These are phyloP conservation scores for Choanephora cucurbitarum DNA, from an alignment of 371 early-diverging fungal species.

Conservation along the genomic window DNA sequence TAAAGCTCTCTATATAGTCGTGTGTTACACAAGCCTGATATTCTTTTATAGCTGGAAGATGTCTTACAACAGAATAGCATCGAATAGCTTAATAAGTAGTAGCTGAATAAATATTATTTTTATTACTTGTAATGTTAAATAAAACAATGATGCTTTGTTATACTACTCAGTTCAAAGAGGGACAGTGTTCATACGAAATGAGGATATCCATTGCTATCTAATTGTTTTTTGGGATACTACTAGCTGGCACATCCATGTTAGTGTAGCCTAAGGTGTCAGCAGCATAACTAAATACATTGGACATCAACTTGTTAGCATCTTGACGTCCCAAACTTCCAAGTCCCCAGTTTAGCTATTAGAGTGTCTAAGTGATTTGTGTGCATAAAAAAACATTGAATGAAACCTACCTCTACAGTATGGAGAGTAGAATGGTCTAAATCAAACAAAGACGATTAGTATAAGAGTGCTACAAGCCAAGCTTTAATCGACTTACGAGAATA, in stretches of 20 bases:
- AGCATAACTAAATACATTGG: slow-evolving; percentile 41
- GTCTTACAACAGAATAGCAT: too few species aligned
- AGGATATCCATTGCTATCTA: too few species aligned
- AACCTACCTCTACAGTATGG: slow-evolving; percentile 44
- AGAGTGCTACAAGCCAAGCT: background rate
- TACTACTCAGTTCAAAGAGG: too few species aligned
- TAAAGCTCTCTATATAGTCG: too few species aligned
- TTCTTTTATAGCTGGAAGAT: too few species aligned
- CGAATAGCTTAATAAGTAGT: too few species aligned
- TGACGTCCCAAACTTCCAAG: slow-evolving; percentile 57
- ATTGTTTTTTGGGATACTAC: background rate
- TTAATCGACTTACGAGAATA: slow-evolving; percentile 43
- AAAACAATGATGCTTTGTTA: too few species aligned
- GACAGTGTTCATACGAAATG: too few species aligned
- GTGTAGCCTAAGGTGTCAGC: slow-evolving; percentile 31
- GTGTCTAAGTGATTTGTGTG: background rate
- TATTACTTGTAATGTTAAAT: too few species aligned
- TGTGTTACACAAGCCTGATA: too few species aligned
- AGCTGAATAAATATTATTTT: too few species aligned
- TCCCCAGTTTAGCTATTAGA: slow-evolving; percentile 50
- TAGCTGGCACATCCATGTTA: slow-evolving; percentile 38
- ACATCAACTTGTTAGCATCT: slow-evolving; percentile 38
- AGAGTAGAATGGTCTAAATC: slow-evolving; percentile 47
- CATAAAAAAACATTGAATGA: background rate
- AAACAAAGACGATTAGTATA: too few species aligned